Evolutionary conservation across 257 asterid genomes (phyloP).

Genomic region (Dorcoceras hygrometricum): DNA sequence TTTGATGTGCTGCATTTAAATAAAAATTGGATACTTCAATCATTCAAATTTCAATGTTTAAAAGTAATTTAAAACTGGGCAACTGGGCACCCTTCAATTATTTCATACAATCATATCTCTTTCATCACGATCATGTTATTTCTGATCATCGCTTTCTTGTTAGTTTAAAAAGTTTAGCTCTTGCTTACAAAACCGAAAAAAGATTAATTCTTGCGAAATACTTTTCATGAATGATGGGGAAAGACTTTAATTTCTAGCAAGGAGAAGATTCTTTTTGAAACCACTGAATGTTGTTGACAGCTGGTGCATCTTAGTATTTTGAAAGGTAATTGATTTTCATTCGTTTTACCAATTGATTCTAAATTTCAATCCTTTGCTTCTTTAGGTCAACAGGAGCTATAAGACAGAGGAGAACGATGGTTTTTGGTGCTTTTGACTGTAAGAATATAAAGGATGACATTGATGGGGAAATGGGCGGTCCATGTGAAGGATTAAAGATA

Average conservation of each 20-base stretch:
- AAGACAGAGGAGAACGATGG: constrained; percentile 57
- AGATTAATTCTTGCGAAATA: neutral
- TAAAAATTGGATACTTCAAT: too few relatives aligned
- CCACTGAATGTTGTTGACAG: constrained; percentile 22
- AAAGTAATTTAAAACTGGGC: too few relatives aligned
- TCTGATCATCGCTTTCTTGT: neutral
- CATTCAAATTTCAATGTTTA: too few relatives aligned
- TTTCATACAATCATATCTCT: neutral
- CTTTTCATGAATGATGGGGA: neutral
- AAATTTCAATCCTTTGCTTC: constrained; percentile 19
- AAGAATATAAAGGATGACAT: constrained; percentile 11
- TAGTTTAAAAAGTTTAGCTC: neutral
- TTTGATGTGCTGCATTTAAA: too few relatives aligned
- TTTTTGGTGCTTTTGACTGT: constrained; percentile 31
- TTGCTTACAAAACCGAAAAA: neutral
- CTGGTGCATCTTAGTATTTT: constrained; percentile 27
- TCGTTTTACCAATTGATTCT: neutral
- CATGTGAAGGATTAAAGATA: constrained; percentile 44
- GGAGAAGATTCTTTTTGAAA: constrained; percentile 14
- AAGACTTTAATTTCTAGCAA: constrained; percentile 2
- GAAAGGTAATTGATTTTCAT: constrained; percentile 18
- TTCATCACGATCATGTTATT: neutral
- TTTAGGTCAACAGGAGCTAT: constrained; percentile 23
- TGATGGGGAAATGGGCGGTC: constrained; percentile 36
- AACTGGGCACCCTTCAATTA: neutral